Evolutionary conservation across 305 asterid species (phyloP).

Genomic region (Fraxinus dipetala): DNA sequence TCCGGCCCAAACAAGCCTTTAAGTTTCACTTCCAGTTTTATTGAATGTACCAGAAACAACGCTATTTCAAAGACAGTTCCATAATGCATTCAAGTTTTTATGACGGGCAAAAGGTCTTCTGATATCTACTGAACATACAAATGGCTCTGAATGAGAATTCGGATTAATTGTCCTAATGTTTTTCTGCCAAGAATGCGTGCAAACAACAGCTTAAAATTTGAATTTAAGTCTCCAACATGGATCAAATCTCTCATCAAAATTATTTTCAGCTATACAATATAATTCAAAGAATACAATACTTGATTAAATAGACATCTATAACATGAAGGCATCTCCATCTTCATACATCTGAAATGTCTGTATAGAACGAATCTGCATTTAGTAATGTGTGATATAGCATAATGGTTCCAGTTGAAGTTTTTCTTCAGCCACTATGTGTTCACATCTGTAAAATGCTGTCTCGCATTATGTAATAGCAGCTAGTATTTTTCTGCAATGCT

Average conservation of each 20-base stretch:
- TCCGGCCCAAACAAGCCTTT: too few species aligned
- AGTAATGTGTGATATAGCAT: neutral
- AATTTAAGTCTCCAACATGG: neutral
- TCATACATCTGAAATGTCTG: neutral
- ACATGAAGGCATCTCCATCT: neutral
- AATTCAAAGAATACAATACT: neutral
- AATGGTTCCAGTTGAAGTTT: neutral
- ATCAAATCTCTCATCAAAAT: neutral
- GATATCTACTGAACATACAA: neutral
- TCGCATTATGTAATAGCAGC: neutral
- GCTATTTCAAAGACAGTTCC: neutral
- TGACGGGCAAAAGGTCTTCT: neutral
- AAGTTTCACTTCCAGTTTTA: neutral
- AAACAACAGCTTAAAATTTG: neutral
- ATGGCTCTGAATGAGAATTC: neutral
- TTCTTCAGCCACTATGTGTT: neutral
- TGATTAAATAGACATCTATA: neutral
- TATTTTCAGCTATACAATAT: neutral
- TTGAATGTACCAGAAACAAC: neutral
- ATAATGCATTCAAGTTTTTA: neutral
- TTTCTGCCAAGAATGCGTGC: neutral
- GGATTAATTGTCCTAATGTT: neutral
- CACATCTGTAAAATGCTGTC: neutral
- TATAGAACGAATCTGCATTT: neutral
- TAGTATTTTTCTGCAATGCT: neutral